Conservation (phyloP, 1,284 basidiomycete species). For the Grifola frondosa region DNA sequence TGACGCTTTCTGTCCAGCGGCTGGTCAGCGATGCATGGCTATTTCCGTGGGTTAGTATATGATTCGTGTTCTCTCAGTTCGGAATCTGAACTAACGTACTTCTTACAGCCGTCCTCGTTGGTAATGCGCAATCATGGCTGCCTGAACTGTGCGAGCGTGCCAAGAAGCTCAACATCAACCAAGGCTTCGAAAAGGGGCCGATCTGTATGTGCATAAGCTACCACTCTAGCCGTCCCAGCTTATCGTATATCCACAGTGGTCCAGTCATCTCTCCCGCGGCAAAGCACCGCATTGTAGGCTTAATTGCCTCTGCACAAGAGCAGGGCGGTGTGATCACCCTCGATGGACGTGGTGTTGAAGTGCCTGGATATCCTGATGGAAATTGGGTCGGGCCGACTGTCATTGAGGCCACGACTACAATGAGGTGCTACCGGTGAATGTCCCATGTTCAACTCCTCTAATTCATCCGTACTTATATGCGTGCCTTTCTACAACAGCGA, state of each 20-base stretch:
- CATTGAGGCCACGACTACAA: constrained; percentile 78
- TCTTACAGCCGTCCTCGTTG: constrained; percentile 74
- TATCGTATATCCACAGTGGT: constrained; percentile 73
- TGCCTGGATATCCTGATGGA: constrained; percentile 82
- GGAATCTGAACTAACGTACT: not conserved
- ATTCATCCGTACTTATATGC: not conserved
- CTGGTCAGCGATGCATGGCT: constrained; percentile 97
- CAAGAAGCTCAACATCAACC: constrained; percentile 78
- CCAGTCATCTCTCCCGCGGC: constrained; percentile 92
- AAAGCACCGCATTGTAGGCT: constrained; percentile 73
- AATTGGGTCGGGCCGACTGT: constrained; percentile 97
- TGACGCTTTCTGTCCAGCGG: constrained; percentile 52
- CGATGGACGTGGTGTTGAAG: constrained; percentile 76
- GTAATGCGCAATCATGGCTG: constrained; percentile 80
- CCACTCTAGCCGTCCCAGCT: too few relatives aligned
- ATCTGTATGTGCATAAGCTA: constrained; percentile 61
- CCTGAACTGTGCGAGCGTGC: constrained; percentile 87
- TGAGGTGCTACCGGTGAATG: constrained; percentile 85
- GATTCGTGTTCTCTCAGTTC: not conserved
- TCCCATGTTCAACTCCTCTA: constrained; percentile 7
- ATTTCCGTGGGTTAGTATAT: constrained; percentile 76
- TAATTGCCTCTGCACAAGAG: constrained; percentile 80
- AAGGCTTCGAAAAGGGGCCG: constrained; percentile 89
- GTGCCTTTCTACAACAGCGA: constrained; percentile 48
- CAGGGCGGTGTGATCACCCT: constrained; percentile 89